phyloP scores from a whole-genome alignment of 306 rosid species.

The Quercus bicolor region DNA sequence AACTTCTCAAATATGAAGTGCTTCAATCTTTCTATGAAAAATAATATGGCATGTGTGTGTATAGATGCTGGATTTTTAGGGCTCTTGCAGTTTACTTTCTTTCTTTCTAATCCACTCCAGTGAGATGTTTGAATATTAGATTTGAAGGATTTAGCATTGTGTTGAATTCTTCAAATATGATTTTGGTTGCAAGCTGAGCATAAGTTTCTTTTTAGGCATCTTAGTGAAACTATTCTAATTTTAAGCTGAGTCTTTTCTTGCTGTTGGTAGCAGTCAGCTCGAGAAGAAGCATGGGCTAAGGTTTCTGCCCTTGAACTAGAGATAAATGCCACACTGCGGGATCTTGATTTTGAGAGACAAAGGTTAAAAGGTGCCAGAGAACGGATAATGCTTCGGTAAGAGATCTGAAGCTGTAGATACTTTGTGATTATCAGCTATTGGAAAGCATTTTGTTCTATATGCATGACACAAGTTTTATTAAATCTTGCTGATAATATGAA shows the following conservation, averaged over 20 bases:
- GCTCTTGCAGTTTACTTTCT: not conserved
- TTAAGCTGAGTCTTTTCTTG: slow-evolving; percentile 45
- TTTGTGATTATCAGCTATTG: not conserved
- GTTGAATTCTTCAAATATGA: not conserved
- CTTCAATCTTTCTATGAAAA: not conserved
- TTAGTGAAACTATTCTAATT: slow-evolving; percentile 17
- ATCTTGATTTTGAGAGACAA: slow-evolving; percentile 83
- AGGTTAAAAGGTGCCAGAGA: slow-evolving; percentile 90
- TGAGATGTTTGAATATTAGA: not conserved
- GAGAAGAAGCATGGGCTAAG: slow-evolving; percentile 99
- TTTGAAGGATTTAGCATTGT: not conserved
- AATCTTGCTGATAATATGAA: not conserved
- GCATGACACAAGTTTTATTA: not conserved
- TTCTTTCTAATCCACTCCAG: not conserved
- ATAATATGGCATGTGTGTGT: not conserved
- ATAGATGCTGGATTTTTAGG: not conserved
- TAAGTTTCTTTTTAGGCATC: slow-evolving; percentile 1
- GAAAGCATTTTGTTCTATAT: not conserved
- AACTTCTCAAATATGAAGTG: not conserved
- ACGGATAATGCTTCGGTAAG: slow-evolving; percentile 88
- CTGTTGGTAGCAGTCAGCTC: slow-evolving; percentile 96
- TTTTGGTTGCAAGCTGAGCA: not conserved
- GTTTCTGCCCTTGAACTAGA: slow-evolving; percentile 90
- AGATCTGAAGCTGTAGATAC: slow-evolving; percentile 12
- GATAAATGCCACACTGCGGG: slow-evolving; percentile 80